phyloP scores from a whole-genome alignment of 768 basidiomycete genomes.

The Lactarius sanguifluus region DNA sequence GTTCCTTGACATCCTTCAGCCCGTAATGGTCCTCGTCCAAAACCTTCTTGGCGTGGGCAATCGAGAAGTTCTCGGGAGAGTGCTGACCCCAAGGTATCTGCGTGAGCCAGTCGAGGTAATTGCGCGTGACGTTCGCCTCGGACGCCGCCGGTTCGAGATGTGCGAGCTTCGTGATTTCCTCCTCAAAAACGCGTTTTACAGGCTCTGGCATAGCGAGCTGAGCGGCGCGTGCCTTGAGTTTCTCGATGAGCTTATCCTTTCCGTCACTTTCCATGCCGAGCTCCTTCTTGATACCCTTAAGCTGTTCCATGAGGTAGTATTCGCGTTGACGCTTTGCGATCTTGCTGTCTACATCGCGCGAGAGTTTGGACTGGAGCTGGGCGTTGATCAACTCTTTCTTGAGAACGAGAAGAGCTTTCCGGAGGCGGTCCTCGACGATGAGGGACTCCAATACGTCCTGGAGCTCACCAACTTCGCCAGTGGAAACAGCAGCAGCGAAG shows the following conservation, averaged over 20 bases:
- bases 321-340: constrained; percentile 93
- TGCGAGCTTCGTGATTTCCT: constrained; percentile 88
- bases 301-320: constrained; percentile 95
- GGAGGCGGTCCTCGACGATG: constrained; percentile 82
- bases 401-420: constrained; percentile 86
- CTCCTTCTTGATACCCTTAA: constrained; percentile 95
- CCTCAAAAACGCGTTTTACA: constrained; percentile 93
- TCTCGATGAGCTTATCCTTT: constrained; percentile 91
- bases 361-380: constrained; percentile 89
- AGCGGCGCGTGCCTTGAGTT: constrained; percentile 84
- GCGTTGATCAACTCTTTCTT: constrained; percentile 99
- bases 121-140: constrained; percentile 91
- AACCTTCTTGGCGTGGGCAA: constrained; percentile 75
- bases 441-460: constrained; percentile 92
- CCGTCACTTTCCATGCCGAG: constrained; percentile 94
- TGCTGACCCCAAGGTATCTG: constrained; percentile 98
- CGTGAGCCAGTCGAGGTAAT: constrained; percentile 92
- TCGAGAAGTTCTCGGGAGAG: constrained; percentile 89
- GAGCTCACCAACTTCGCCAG: constrained; percentile 87
- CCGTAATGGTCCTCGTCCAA: constrained; percentile 97
- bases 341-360: constrained; percentile 90
- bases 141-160: constrained; percentile 88
- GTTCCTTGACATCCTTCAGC: constrained; percentile 85
- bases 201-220: constrained; percentile 83
- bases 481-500: constrained; percentile 93